Evolutionary conservation across 495 filamentous ascomycete genomes (phyloP), one percentile per base, ranked within the genome.

Genomic region (Penicillium macrosclerotiorum): DNA sequence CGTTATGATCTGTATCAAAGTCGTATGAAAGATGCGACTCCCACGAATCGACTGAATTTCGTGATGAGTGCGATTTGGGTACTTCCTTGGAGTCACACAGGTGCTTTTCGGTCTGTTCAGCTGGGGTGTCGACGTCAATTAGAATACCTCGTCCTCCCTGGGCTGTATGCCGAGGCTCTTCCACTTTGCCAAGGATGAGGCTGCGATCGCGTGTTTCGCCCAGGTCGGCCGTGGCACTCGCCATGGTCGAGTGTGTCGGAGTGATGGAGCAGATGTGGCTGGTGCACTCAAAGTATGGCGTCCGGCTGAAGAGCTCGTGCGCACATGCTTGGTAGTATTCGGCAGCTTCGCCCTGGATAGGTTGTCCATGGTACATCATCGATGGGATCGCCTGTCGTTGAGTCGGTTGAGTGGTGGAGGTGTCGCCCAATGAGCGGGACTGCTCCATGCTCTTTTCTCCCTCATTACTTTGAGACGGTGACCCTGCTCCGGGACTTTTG

Each of bases 281-380:
- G 11, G 63, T 36, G 32, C 76, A 78, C 32, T 75, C 69, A 42
- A 79, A 79, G 45, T 72, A 77, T 0, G 75, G 71, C 5, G 57
- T 67, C 20, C 62, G 59, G 47, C 69, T 76, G 37, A 75, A 71
- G 22, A 74, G 47, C 29, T 79, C 76, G 50, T 78, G 73, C 1
- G 73, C 66, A 53, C 72, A 75, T 5, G 74, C 76, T 44, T 78
- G 72, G 24, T 72, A 79, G 39, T 79, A 79, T 51, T 79, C 76
- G 3, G 76, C 73, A 3, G 73, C 73, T 29, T 63, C 51, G 12
- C 76, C 76, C 12, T 71, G 55, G 2, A 69, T 61, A 37, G 52
- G 7, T 19, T 49, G 47, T 37, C 61, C 26, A 24, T 32, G 57
- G 33, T 64, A 65, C 48, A 64, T 64, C 16, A 59, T 57, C 3